A percentile compares a stretch with the other conserved stretches of the same genome.
Evolutionary conservation across 441 rosid species (phyloP).

Genomic region (Erysimum pusillum): DNA sequence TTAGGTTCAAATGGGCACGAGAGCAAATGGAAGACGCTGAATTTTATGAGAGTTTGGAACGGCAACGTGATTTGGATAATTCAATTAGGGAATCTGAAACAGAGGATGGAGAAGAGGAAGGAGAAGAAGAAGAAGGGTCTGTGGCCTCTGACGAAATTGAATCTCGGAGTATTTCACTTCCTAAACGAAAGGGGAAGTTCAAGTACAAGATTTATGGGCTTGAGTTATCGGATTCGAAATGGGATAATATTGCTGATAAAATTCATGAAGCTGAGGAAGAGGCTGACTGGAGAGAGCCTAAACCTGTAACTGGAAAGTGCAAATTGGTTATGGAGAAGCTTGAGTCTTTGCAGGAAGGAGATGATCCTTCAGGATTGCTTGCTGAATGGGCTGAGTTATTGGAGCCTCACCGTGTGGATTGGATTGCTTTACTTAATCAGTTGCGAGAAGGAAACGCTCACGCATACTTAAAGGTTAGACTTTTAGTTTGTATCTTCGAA

Average conservation of each 20-base stretch:
- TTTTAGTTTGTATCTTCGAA: background rate
- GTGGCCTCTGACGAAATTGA: constrained; percentile 47
- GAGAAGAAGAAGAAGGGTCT: constrained; percentile 50
- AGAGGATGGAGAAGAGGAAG: constrained; percentile 41
- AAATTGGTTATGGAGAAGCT: constrained; percentile 75
- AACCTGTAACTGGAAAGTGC: constrained; percentile 79
- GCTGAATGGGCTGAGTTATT: constrained; percentile 82
- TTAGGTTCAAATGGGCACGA: constrained; percentile 87
- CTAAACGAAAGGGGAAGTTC: constrained; percentile 85
- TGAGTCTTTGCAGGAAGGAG: constrained; percentile 63
- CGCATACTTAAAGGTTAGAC: constrained; percentile 71
- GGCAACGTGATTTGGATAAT: constrained; percentile 52
- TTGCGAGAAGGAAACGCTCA: constrained; percentile 59
- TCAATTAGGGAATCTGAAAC: constrained; percentile 46
- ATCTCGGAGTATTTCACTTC: constrained; percentile 62
- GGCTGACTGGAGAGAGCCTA: constrained; percentile 72
- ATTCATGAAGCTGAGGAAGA: constrained; percentile 71
- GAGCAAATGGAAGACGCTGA: constrained; percentile 92
- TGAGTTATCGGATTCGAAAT: constrained; percentile 81
- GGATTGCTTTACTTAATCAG: constrained; percentile 75
- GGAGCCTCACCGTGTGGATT: constrained; percentile 80
- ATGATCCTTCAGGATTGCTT: constrained; percentile 71
- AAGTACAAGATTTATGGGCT: constrained; percentile 91
- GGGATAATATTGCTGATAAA: constrained; percentile 43
- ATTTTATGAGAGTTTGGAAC: constrained; percentile 65